phyloP scores from a whole-genome alignment of 495 filamentous ascomycete genomes.

The Stereocaulon alpinum region DNA sequence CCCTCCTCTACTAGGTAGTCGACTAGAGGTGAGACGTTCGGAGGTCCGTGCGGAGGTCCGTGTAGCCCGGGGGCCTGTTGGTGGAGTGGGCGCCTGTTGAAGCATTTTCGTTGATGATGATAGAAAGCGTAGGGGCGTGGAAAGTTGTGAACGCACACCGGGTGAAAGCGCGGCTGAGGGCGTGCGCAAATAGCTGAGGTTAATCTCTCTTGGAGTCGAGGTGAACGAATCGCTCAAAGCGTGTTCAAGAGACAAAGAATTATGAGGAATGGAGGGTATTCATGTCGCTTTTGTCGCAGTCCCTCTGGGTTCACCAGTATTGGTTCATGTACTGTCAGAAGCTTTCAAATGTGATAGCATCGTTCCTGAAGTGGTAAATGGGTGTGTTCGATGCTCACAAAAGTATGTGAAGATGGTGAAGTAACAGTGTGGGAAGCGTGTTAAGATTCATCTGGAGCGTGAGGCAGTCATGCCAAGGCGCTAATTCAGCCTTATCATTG shows the following conservation, averaged over 20 bases:
- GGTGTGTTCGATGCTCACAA: background rate
- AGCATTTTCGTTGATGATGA: constrained; percentile 5
- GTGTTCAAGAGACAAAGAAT: background rate
- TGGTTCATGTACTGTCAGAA: background rate
- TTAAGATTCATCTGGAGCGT: background rate
- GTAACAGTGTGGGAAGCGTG: background rate
- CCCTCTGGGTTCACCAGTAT: no score
- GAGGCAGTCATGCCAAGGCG: background rate
- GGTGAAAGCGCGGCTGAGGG: no score
- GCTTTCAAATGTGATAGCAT: background rate
- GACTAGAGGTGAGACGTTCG: constrained; percentile 16
- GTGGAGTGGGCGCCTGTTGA: constrained; percentile 4
- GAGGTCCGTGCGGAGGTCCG: constrained; percentile 12
- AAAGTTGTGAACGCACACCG: background rate
- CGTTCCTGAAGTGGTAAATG: background rate
- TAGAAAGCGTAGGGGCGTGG: background rate
- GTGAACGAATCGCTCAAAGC: background rate
- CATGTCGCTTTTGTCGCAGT: background rate
- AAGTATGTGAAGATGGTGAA: background rate
- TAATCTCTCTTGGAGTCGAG: background rate
- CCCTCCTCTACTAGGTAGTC: constrained; percentile 48
- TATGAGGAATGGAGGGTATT: background rate
- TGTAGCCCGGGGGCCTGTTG: constrained; percentile 15
- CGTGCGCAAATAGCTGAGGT: no score
- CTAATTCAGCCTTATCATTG: background rate